Evolutionary conservation across 2,329 filamentous ascomycete species (phyloP).

Genomic region (Exophiala dermatitidis): DNA sequence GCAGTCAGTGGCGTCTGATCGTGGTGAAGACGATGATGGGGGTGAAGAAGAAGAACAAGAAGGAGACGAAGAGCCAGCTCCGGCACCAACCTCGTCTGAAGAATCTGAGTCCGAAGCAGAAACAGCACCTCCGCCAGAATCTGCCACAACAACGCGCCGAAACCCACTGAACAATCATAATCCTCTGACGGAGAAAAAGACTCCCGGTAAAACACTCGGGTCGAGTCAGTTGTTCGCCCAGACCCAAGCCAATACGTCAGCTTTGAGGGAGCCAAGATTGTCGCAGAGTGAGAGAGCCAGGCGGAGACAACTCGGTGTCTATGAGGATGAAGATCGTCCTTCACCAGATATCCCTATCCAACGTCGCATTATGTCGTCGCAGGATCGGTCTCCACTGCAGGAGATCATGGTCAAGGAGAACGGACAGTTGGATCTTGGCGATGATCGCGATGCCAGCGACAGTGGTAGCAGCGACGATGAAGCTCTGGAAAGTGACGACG

Average conservation of each 20-base stretch:
- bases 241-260: conserved; percentile 23
- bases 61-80: conserved; percentile 3
- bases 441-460: not conserved
- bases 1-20: not conserved
- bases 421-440: not conserved
- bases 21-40: not conserved
- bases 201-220: conserved; percentile 11
- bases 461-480: too few relatives aligned
- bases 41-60: not conserved
- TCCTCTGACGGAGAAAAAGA: conserved; percentile 8
- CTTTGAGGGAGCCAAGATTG: not conserved
- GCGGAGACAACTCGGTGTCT: not conserved
- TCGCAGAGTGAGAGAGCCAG: conserved; percentile 1
- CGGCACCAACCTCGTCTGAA: not conserved
- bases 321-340: conserved; percentile 17
- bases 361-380: conserved; percentile 4
- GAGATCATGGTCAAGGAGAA: conserved; percentile 6
- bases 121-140: not conserved
- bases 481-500: not conserved
- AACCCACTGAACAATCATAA: conserved; percentile 5
- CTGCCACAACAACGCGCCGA: not conserved
- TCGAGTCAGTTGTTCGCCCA: conserved; percentile 20
- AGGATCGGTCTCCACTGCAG: conserved; percentile 9
- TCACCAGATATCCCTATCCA: conserved; percentile 23
- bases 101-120: conserved; percentile 13